Base-by-base conservation (phyloP, 768 basidiomycete species). In the Pholiota conissans region DNA sequence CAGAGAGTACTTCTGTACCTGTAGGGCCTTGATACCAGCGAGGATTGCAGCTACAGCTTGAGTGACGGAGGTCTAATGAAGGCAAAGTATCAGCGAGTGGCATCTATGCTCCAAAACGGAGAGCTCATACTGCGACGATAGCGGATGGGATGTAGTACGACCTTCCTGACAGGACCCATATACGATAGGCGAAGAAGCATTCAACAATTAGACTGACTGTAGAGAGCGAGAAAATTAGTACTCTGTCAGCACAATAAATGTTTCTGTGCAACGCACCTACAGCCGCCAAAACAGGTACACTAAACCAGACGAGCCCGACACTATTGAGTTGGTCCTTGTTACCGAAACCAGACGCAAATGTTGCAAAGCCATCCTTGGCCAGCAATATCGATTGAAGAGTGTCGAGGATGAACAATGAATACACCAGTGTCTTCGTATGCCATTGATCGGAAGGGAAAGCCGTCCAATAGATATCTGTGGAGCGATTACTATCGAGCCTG, bases 371-470 rank as follows among this genome's bases (percentile, higher is more conserved):
- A 32, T 54, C 53, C n/a, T 26, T 45, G 1, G 53, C 53, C 18
- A 54, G 28, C 13, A 54, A 22, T 40, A 54, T 24, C 20, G 53
- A 54, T 47, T 54, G 53, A 16, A 54, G 53, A 46, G 53, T 45
- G 22, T 54, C 53, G 30, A 54, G 42, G 26, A 34, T 22, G 16
- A 54, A 54, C 32, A 54, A 34, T 32, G 53, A 30, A 20, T 54
- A 54, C 2, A 54, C 53, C 8, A 54, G 39, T 18, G 40, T 18
- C n/a, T 54, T 54, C 5, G 53, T 54, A 32, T 54, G 53, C 53
- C 53, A 54, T 24, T 54, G 53, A 46, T 54, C 53, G 27, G 53
- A 54, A 45, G 53, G 53, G 22, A 54, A 54, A 11, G 53, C 53
- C n/a, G 53, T 54, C 53, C 53, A 54, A 34, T 54, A 54, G 16